Evolutionary conservation across 2,329 filamentous ascomycete genomes (phyloP).

Genomic region (Diplodia sapinea): DNA sequence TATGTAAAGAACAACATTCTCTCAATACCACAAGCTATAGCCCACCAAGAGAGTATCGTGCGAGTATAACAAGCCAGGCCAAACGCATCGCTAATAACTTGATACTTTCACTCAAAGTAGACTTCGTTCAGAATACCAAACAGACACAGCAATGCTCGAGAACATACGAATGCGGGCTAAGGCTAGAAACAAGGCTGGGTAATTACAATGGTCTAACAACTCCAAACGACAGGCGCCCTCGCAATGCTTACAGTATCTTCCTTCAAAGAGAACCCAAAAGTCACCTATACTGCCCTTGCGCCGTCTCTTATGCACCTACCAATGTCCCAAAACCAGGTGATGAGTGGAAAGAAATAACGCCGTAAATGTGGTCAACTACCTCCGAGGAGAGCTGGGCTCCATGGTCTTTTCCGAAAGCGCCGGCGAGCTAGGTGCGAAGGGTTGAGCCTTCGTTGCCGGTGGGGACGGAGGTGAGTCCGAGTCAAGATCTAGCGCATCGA

Average conservation of each 20-base stretch:
- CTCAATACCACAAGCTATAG: neutral
- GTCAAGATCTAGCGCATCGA: constrained; percentile 28
- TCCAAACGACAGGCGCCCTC: constrained; percentile 19
- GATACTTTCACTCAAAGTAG: neutral
- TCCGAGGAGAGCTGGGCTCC: constrained; percentile 10
- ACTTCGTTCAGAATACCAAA: neutral
- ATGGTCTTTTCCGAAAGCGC: constrained; percentile 20
- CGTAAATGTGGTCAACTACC: neutral
- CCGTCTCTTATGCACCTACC: constrained; percentile 16
- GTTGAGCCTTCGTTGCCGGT: neutral
- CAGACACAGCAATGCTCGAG: neutral
- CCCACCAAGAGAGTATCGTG: neutral
- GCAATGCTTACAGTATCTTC: constrained; percentile 10
- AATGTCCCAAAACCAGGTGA: neutral
- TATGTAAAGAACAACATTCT: neutral
- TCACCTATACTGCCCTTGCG: neutral
- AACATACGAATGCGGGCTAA: neutral
- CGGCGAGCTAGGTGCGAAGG: constrained; percentile 12
- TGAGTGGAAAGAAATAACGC: neutral
- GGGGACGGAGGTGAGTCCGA: constrained; percentile 25
- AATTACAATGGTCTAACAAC: constrained; percentile 14
- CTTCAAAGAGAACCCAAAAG: neutral
- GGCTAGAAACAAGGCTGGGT: constrained; percentile 1
- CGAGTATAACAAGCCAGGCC: neutral
- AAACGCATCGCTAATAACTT: neutral